Conservation (phyloP, 306 rosid genomes). For the Cucurbita maxima region DNA sequence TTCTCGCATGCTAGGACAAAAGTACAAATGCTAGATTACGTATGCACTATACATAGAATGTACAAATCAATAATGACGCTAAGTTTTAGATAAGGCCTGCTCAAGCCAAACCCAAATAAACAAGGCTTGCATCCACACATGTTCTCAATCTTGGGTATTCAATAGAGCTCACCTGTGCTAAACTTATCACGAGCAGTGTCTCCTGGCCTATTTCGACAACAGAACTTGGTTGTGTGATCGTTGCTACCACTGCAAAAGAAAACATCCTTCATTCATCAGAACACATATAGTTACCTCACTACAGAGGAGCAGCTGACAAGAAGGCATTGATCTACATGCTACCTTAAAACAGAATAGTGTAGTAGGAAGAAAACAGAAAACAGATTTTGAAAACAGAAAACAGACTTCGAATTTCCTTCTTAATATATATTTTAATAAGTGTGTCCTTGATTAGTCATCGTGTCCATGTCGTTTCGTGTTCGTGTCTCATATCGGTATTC, state of each 20-base stretch:
- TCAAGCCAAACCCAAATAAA: not conserved
- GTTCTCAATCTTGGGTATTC: not conserved
- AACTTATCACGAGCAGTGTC: constrained; percentile 75
- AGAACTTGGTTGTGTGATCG: constrained; percentile 92
- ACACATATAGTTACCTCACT: not conserved
- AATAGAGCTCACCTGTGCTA: constrained; percentile 27
- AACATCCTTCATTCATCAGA: not conserved
- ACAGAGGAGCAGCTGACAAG: not conserved
- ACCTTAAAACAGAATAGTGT: not conserved
- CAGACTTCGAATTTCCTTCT: too few relatives aligned
- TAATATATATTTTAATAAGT: too few relatives aligned
- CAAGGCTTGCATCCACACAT: not conserved
- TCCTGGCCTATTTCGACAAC: constrained; percentile 98
- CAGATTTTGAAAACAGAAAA: not conserved
- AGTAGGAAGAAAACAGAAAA: not conserved
- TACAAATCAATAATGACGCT: not conserved
- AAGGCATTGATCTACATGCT: not conserved
- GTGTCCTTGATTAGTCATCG: too few relatives aligned
- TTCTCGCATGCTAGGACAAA: not conserved
- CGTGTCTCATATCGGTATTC: too few relatives aligned
- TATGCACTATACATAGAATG: not conserved
- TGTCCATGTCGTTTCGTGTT: too few relatives aligned
- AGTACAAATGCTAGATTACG: not conserved
- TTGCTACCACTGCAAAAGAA: constrained; percentile 86
- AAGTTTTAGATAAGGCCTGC: not conserved